Evolutionary conservation across 495 filamentous ascomycete genomes (phyloP), one percentile per base, ranked within the genome.

Genomic region (Amniculicola lignicola): DNA sequence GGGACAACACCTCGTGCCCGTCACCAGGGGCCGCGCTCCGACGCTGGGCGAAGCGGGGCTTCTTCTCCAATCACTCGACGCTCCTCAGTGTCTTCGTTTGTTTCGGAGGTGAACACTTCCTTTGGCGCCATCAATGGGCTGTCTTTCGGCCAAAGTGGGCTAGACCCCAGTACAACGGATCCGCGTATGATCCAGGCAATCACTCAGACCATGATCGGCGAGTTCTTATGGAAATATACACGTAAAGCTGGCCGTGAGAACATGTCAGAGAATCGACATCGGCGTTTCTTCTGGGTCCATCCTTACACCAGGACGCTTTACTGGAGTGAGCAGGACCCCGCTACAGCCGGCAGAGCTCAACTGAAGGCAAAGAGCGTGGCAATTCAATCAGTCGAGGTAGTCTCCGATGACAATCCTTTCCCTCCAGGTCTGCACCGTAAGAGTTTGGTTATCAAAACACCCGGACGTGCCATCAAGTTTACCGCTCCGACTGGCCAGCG

Each of bases 101-200:
- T 82, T 3, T 96, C 93, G 3, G 93, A 98, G 71, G 67, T 98
- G 10, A 93, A 98, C 60, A 83, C 84, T 57, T 79, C 90, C 11
- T 96, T 97, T 76, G 89, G 90, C 62, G n/a, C n/a, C n/a, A 86
- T 87, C 48, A 76, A 80, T 15, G 65, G 75, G 81, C 79, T 37
- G 76, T 75, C 61, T 73, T 78, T 38, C 74, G 79, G 15, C 77
- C 84, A 49, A 71, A 82, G 12, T 74, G 84, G 80, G 25, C 71
- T 86, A 35, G 77, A 80, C 2, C 69, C 78, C 27, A 78, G 52
- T 7, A 44, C 77, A 29, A 95, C 90, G 0, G 93, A 98, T 70
- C 92, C 93, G 45, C 85, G 93, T 57, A 97, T 98, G 90, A 97
- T 98, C 53, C 92, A 97, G 75, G 93, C 93, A 38, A 96, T 98